Percentiles rank a stretch among this genome's conserved stretches.
phyloP scores from a whole-genome alignment of 192 early-diverging fungal species.

The Pilaira anomala region DNA sequence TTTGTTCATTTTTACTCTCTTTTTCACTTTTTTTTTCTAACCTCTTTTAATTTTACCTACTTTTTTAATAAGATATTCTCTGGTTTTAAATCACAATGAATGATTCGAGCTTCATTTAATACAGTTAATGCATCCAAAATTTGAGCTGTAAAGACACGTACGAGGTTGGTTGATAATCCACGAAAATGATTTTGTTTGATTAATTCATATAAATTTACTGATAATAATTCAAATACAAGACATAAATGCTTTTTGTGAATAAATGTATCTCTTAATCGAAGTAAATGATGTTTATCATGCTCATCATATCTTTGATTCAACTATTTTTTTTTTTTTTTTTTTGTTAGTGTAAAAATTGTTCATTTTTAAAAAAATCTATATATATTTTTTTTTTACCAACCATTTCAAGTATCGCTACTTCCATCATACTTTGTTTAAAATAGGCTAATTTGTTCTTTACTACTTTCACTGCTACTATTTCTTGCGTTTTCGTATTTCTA shows the following conservation, averaged over 20 bases:
- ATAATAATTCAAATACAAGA: slow-evolving; percentile 95
- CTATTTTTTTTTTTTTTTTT: no score
- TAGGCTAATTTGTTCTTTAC: slow-evolving; percentile 98
- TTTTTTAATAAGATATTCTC: slow-evolving; percentile 94
- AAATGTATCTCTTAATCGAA: slow-evolving; percentile 89
- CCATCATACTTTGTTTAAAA: slow-evolving; percentile 96
- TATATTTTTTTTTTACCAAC: slow-evolving; percentile 35
- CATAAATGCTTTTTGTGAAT: slow-evolving; percentile 92
- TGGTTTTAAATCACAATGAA: slow-evolving; percentile 98
- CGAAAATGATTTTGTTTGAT: slow-evolving; percentile 97
- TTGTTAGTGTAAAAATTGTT: no score
- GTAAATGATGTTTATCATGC: slow-evolving; percentile 84
- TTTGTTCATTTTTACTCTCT: neutral
- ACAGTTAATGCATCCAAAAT: slow-evolving; percentile 89
- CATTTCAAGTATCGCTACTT: slow-evolving; percentile 89
- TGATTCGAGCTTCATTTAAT: slow-evolving; percentile 83
- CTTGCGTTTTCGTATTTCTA: slow-evolving; percentile 88
- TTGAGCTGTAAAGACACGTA: slow-evolving; percentile 90
- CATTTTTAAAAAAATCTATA: slow-evolving; percentile 36
- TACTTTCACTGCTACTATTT: slow-evolving; percentile 91
- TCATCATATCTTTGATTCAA: slow-evolving; percentile 88
- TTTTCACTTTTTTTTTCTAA: neutral
- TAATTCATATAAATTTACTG: slow-evolving; percentile 96
- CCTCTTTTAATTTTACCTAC: no score
- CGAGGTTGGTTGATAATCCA: slow-evolving; percentile 90